phyloP scores from a whole-genome alignment of 257 asterid genomes.

The Fraxinus quadrangulata region DNA sequence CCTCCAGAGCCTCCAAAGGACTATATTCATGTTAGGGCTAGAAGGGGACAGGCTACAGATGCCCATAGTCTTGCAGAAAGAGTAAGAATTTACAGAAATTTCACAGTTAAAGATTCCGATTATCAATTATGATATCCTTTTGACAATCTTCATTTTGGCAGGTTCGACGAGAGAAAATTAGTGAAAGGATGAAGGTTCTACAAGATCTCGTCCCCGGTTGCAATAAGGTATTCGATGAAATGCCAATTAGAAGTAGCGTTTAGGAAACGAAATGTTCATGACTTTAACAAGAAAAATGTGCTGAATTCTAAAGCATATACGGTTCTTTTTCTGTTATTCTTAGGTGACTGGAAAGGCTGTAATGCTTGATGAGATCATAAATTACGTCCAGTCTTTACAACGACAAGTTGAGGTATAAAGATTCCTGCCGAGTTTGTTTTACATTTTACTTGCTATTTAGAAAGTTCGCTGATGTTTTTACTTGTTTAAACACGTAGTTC shows the following conservation, averaged over 20 bases:
- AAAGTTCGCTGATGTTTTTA: neutral
- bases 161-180: conserved; percentile 92
- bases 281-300: conserved; percentile 3
- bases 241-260: neutral
- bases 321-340: neutral
- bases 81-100: conserved; percentile 34
- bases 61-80: conserved; percentile 97
- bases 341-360: conserved; percentile 97
- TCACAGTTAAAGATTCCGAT: neutral
- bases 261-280: neutral
- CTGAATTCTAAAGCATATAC: conserved; percentile 11
- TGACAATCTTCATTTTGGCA: conserved; percentile 23
- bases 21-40: conserved; percentile 92
- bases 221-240: conserved; percentile 59
- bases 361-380: conserved; percentile 94
- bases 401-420: conserved; percentile 80
- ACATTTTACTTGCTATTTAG: neutral
- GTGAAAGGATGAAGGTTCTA: conserved; percentile 83
- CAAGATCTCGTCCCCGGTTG: conserved; percentile 98
- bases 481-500: conserved; percentile 47
- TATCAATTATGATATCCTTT: neutral
- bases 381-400: conserved; percentile 84
- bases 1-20: conserved; percentile 72
- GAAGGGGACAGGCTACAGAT: conserved; percentile 98
- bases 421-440: conserved; percentile 13